Evolutionary conservation across 2,329 filamentous ascomycete genomes (phyloP), one percentile per base, ranked within the genome.

Genomic region (Ceratocystis diversiconidia): DNA sequence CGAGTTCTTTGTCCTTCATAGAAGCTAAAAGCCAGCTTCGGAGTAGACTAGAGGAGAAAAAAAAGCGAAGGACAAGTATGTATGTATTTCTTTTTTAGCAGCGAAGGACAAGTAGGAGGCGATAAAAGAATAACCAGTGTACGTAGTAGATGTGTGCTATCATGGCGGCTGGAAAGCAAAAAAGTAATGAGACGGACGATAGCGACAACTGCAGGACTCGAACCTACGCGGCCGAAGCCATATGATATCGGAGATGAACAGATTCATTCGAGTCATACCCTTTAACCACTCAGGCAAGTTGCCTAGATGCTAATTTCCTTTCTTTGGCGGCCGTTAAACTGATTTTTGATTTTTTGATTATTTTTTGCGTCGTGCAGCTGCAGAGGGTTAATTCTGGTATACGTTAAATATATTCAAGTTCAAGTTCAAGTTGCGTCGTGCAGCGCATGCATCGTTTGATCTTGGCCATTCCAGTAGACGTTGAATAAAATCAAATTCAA

Each of bases 221-320:
- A 66, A 64, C 65, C 62, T 64, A 44, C 57, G 62, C 65, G 62
- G 32, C 62, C 65, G 62, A 64, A 64, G 62, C 36, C 65, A 67
- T 67, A 67, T 64, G 62, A 64, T 67, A 57, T 30, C 61, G 43
- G 55, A 43, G 17, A 48, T 64, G 52, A 59, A 46, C 22, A 30
- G 61, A 46, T 55, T 46, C 65, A 64, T 66, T 66, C 65, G 65
- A 66, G 50, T 66, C 61, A 66, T 64, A 61, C 65, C 61, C 65
- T 64, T 66, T 66, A 66, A 64, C 65, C 65, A 66, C 61, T 64
- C 65, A 66, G 65, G 61, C 61, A 61, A 55, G 65, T 64, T 64
- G 65, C 65, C 65, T 60, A 44, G 22, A 5, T 59, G 15, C 28
- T 59, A 32, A 25, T 59, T 59, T 59, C 15, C 12, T 36, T 25